A percentile compares a stretch with the other conserved stretches of the same genome.
Conservation (phyloP, 768 basidiomycete species). For the Rhizopogon vinicolor region DNA sequence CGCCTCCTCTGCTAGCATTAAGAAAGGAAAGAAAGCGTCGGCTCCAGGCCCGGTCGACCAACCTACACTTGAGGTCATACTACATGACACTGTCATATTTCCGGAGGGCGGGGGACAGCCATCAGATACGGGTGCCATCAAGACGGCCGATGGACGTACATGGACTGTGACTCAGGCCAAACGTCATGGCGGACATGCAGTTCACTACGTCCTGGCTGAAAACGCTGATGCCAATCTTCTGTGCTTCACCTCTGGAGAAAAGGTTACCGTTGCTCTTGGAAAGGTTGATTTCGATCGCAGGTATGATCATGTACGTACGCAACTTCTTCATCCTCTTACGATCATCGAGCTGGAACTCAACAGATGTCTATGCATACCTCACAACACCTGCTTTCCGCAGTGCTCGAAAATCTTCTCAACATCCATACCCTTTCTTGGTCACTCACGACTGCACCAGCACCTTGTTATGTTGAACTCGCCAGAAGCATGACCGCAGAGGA, state of each 20-base stretch:
- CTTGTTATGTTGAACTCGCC: constrained; percentile 75
- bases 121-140: constrained; percentile 62
- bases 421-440: constrained; percentile 81
- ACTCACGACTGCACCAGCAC: constrained; percentile 60
- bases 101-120: constrained; percentile 85
- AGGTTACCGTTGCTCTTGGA: constrained; percentile 51
- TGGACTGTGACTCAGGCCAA: constrained; percentile 66
- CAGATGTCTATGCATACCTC: constrained; percentile 85
- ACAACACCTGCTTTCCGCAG: constrained; percentile 77
- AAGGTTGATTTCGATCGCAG: constrained; percentile 59
- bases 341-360: background rate
- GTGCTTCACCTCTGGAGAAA: constrained; percentile 46
- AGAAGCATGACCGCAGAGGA: constrained; percentile 63
- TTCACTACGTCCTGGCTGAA: constrained; percentile 59
- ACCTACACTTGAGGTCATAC: constrained; percentile 57
- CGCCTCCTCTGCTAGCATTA: constrained; percentile 33
- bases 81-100: constrained; percentile 77
- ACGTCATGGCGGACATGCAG: constrained; percentile 66
- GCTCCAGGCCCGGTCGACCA: constrained; percentile 37
- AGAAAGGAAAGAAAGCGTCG: constrained; percentile 52
- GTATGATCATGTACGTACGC: constrained; percentile 61
- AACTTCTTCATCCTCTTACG: background rate
- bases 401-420: constrained; percentile 60
- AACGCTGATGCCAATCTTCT: constrained; percentile 36
- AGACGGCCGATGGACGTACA: constrained; percentile 34